These are phyloP conservation scores for Sarocladium strictum DNA, from an alignment of 2,329 filamentous ascomycete species.

Conservation along the genomic window DNA sequence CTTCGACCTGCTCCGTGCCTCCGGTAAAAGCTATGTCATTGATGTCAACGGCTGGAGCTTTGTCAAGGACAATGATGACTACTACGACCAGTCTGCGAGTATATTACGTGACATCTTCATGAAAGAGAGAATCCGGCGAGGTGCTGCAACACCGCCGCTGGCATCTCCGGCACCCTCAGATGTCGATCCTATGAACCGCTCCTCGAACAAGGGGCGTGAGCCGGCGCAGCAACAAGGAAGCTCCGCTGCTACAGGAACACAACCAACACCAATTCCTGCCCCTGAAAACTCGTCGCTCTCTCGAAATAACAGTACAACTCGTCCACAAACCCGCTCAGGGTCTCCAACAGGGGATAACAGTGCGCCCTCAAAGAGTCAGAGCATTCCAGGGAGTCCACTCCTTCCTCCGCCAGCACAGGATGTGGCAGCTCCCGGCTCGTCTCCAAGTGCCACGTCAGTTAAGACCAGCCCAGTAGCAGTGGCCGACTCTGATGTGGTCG, in stretches of 20 bases:
- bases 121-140: slow-evolving; percentile 63
- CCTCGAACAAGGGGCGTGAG: slow-evolving; percentile 34
- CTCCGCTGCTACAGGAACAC: slow-evolving; percentile 14
- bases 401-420: slow-evolving; percentile 23
- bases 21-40: slow-evolving; percentile 91
- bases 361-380: slow-evolving; percentile 28
- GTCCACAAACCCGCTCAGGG: slow-evolving; percentile 19
- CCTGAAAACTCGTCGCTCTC: not conserved
- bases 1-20: slow-evolving; percentile 85
- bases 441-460: slow-evolving; percentile 30
- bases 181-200: slow-evolving; percentile 32
- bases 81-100: slow-evolving; percentile 84
- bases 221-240: slow-evolving; percentile 7
- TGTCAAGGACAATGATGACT: slow-evolving; percentile 98
- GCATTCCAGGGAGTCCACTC: slow-evolving; percentile 28
- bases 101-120: slow-evolving; percentile 88
- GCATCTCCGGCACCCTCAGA: slow-evolving; percentile 43
- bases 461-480: slow-evolving; percentile 21
- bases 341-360: slow-evolving; percentile 27
- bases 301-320: slow-evolving; percentile 19
- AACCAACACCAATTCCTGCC: slow-evolving; percentile 10
- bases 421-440: slow-evolving; percentile 12
- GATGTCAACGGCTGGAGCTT: slow-evolving; percentile 99
- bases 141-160: slow-evolving; percentile 51
- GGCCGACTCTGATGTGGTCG: slow-evolving; percentile 14